A percentile compares a stretch with the other conserved stretches of the same genome.
phyloP scores from a whole-genome alignment of 176 grass and related monocot species.

The Oryza glumipatula region DNA sequence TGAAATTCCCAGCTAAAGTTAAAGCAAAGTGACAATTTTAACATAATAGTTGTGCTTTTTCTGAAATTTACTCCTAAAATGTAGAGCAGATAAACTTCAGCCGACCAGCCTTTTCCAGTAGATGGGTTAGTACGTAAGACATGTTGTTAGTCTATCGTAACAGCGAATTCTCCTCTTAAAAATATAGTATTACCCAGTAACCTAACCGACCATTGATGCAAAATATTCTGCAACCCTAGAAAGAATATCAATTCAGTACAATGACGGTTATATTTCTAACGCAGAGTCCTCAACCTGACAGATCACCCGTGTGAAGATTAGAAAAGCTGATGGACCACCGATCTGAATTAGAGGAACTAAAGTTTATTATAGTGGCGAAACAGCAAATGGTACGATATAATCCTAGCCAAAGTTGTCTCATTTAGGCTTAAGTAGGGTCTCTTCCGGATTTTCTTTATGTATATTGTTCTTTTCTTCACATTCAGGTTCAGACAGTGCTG shows the following conservation, averaged over 20 bases:
- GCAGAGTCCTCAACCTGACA: neutral
- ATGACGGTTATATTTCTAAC: constrained; percentile 1
- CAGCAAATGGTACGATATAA: constrained; percentile 10
- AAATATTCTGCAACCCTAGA: constrained; percentile 3
- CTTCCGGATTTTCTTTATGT: constrained; percentile 31
- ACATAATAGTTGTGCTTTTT: no score
- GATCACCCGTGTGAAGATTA: neutral
- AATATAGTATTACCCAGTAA: neutral
- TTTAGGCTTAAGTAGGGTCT: constrained; percentile 8
- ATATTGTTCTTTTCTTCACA: constrained; percentile 28
- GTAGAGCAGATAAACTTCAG: constrained; percentile 6
- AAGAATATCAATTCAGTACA: constrained; percentile 2
- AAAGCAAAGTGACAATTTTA: no score
- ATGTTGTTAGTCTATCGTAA: constrained; percentile 16
- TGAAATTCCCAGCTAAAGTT: no score
- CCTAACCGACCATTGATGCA: neutral
- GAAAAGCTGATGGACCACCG: neutral
- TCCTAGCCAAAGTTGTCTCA: constrained; percentile 4
- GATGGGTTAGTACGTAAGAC: neutral
- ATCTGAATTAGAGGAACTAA: neutral
- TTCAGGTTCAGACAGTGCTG: constrained; percentile 11
- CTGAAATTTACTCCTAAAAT: neutral
- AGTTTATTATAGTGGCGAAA: neutral
- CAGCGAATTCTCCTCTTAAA: neutral
- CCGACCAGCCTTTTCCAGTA: constrained; percentile 1